phyloP scores from a whole-genome alignment of 1,139 yeast species.

The Debaryomyces psychrophilus region DNA sequence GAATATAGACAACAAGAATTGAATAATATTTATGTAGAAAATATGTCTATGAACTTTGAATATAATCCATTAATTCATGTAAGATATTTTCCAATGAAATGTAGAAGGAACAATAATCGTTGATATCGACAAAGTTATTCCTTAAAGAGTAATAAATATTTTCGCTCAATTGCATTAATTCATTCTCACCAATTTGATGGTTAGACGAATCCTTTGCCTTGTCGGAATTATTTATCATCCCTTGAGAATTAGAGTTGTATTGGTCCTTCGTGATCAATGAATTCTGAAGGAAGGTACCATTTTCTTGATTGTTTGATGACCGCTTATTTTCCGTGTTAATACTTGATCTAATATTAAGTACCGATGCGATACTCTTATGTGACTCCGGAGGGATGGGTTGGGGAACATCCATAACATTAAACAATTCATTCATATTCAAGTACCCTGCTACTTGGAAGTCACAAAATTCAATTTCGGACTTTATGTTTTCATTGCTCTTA shows the following conservation, averaged over 20 bases:
- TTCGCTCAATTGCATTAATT: slow-evolving; percentile 39
- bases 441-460: slow-evolving; percentile 46
- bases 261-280: slow-evolving; percentile 8
- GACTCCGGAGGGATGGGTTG: slow-evolving; percentile 29
- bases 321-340: not conserved
- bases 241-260: not conserved
- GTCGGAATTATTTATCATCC: not conserved
- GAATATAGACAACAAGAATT: not conserved
- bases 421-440: slow-evolving; percentile 44
- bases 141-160: slow-evolving; percentile 47
- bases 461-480: slow-evolving; percentile 35
- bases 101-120: slow-evolving; percentile 51
- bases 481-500: slow-evolving; percentile 19
- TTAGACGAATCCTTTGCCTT: not conserved
- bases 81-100: slow-evolving; percentile 45
- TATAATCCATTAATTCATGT: slow-evolving; percentile 43
- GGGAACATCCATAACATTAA: slow-evolving; percentile 49
- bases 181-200: slow-evolving; percentile 19
- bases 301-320: not conserved
- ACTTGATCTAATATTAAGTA: not conserved
- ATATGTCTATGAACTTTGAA: slow-evolving; percentile 20
- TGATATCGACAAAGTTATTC: slow-evolving; percentile 49
- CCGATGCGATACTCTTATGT: not conserved
- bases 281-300: not conserved
- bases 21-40: not conserved